Base-by-base conservation (phyloP, 2,329 filamentous ascomycete species). In the Fusarium veterinarium region DNA sequence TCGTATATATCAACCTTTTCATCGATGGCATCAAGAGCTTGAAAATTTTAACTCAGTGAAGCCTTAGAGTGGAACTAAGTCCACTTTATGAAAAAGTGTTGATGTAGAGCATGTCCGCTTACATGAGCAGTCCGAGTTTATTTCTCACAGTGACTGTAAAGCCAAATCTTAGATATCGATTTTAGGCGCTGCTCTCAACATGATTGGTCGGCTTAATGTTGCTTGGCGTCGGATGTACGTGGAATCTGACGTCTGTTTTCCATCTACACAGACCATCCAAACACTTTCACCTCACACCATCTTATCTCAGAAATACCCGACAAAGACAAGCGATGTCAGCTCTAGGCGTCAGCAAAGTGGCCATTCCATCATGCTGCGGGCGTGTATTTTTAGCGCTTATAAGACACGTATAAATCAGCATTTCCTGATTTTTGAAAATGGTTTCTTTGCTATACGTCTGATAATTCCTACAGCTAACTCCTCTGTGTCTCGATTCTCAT, bases 361-460 rank as follows among this genome's bases (percentile, higher is more conserved):
- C n/a, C 23, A 28, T 44, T 41, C 31, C 28, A 49, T 49, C 44
- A 51, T 60, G 25, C 6, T 40, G 38, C 19, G 64, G 25, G 17
- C 30, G 23, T 38, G 45, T 30, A n/a, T 17, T 48, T 41, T 46
- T 68, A 63, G 65, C 35, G 55, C 64, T 55, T 68, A 68, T 55
- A n/a, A 49, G 42, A 49, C 30, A 49, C n/a, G 19, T 23, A 44
- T 25, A 40, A 62, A 62, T 8, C 16, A 35, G 19, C 37, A n/a
- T 46, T 33, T 40, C 42, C 49, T 23, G 16, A 3, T n/a, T 44
- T 40, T 10, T 12, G 16, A 42, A 28, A 33, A 35, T 16, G 19
- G 9, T 2, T 6, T 33, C 33, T 30, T n/a, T 23, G 35, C 19
- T 2, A 12, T n/a, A n/a, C 10, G 19, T 28, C 17, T n/a, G 35